These are phyloP conservation scores for Fistulinella cinereoalba DNA, from an alignment of 1,284 basidiomycete species.

Conservation along the genomic window DNA sequence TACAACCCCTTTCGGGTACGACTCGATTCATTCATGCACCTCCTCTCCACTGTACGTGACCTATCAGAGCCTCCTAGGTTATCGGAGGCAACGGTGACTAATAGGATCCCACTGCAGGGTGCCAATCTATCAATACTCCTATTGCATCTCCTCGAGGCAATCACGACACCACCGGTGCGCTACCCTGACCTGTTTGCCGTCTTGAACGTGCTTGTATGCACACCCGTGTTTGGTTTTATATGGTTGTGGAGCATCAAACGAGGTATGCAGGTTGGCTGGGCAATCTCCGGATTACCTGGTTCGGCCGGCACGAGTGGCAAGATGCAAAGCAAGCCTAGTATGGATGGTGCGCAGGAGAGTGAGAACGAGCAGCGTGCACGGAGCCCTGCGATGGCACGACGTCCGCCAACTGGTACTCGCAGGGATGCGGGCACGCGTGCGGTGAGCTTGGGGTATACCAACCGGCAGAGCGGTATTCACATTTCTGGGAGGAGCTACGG, in stretches of 20 bases:
- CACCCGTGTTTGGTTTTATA: constrained; percentile 70
- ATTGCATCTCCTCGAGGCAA: constrained; percentile 65
- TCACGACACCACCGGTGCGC: constrained; percentile 61
- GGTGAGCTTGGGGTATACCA: constrained; percentile 27
- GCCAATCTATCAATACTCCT: constrained; percentile 54
- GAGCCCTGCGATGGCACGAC: background rate
- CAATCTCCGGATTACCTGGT: constrained; percentile 42
- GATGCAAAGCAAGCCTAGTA: background rate
- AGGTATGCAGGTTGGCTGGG: constrained; percentile 66
- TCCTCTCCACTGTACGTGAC: constrained; percentile 59
- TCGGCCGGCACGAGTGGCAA: constrained; percentile 2
- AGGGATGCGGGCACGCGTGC: constrained; percentile 24
- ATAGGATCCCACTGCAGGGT: constrained; percentile 37
- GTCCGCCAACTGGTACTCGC: constrained; percentile 1
- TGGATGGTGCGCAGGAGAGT: constrained; percentile 2
- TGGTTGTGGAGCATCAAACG: constrained; percentile 80
- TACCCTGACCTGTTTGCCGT: constrained; percentile 88
- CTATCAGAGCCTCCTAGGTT: too few relatives aligned
- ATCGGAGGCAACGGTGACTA: too few relatives aligned
- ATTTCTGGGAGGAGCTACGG: background rate
- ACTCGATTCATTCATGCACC: constrained; percentile 47
- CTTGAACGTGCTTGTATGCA: constrained; percentile 80
- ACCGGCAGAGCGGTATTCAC: constrained; percentile 4
- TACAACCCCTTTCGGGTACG: constrained; percentile 57
- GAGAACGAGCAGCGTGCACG: constrained; percentile 1